phyloP scores from a whole-genome alignment of 495 filamentous ascomycete genomes.

The Parachaetomium inaequale region DNA sequence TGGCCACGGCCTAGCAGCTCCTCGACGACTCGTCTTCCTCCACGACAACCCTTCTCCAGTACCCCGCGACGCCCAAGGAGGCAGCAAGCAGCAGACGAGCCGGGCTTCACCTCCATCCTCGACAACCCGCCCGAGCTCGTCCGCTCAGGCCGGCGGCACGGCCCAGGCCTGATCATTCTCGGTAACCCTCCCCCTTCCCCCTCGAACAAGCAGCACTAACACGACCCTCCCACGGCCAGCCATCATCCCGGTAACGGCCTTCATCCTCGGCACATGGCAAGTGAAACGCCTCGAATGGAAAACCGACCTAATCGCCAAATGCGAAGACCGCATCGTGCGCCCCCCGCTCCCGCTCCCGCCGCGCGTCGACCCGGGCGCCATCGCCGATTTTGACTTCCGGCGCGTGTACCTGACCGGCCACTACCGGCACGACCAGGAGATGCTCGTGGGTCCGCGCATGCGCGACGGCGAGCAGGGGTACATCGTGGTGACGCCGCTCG shows the following conservation, averaged over 20 bases:
- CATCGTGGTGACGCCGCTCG: conserved; percentile 85
- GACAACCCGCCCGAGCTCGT: conserved; percentile 80
- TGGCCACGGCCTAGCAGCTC: conserved; percentile 3
- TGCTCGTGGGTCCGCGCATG: conserved; percentile 89
- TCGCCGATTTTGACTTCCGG: conserved; percentile 89
- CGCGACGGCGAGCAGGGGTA: conserved; percentile 85
- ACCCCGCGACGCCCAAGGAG: conserved; percentile 15
- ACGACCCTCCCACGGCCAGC: conserved; percentile 45
- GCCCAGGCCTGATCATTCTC: conserved; percentile 75
- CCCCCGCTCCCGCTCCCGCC: conserved; percentile 85
- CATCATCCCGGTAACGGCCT: conserved; percentile 85
- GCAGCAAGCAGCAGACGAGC: conserved; percentile 58
- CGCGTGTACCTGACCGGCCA: conserved; percentile 72
- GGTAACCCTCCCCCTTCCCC: conserved; percentile 42
- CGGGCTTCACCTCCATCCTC: conserved; percentile 72
- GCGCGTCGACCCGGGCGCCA: conserved; percentile 69
- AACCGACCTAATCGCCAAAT: conserved; percentile 80
- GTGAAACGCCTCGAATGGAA: conserved; percentile 93
- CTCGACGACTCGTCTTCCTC: background rate
- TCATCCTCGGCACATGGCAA: conserved; percentile 90
- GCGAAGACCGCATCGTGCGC: conserved; percentile 83
- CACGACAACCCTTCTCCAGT: conserved; percentile 35
- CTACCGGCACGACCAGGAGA: conserved; percentile 85
- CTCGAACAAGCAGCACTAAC: conserved; percentile 1
- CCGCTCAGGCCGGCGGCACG: conserved; percentile 66